Percentiles rank a stretch among this genome's conserved stretches.
phyloP scores from a whole-genome alignment of 805 yeast genomes.

The Candida anglica region DNA sequence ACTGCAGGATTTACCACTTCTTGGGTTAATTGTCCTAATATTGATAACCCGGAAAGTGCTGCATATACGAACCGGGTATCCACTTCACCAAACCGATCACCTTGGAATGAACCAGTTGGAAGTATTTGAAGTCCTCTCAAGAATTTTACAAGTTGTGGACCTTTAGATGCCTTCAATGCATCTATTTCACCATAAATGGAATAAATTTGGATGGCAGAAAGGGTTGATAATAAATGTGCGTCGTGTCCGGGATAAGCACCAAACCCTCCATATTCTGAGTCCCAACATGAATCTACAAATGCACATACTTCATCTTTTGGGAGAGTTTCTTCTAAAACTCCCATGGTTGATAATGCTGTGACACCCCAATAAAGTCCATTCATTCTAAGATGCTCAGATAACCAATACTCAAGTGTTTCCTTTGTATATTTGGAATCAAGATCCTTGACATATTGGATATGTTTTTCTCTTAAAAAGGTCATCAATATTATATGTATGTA shows the following conservation, averaged over 20 bases:
- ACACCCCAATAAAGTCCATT: slow-evolving; percentile 97
- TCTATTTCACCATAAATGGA: slow-evolving; percentile 51
- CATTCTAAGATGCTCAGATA: slow-evolving; percentile 83
- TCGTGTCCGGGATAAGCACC: slow-evolving; percentile 90
- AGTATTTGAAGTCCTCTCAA: slow-evolving; percentile 45
- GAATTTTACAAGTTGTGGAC: slow-evolving; percentile 23
- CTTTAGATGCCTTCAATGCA: slow-evolving; percentile 23
- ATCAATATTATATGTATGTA: neutral
- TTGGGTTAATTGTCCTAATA: slow-evolving; percentile 60
- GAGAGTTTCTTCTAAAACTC: slow-evolving; percentile 49
- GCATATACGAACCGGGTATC: slow-evolving; percentile 90
- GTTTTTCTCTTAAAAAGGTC: slow-evolving; percentile 16
- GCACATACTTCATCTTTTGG: slow-evolving; percentile 57
- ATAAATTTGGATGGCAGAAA: slow-evolving; percentile 82
- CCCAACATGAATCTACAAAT: slow-evolving; percentile 70
- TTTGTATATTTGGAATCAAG: slow-evolving; percentile 28
- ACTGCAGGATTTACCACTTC: slow-evolving; percentile 59
- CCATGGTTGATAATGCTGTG: slow-evolving; percentile 64
- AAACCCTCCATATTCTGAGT: slow-evolving; percentile 66
- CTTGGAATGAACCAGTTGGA: slow-evolving; percentile 73
- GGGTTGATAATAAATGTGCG: slow-evolving; percentile 77
- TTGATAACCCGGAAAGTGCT: slow-evolving; percentile 68
- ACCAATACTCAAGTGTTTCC: slow-evolving; percentile 75
- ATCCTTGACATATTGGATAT: slow-evolving; percentile 30
- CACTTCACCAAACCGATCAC: slow-evolving; percentile 88